These are phyloP conservation scores for Fusarium sp. DNA, from an alignment of 2,329 filamentous ascomycete species.

Conservation along the genomic window DNA sequence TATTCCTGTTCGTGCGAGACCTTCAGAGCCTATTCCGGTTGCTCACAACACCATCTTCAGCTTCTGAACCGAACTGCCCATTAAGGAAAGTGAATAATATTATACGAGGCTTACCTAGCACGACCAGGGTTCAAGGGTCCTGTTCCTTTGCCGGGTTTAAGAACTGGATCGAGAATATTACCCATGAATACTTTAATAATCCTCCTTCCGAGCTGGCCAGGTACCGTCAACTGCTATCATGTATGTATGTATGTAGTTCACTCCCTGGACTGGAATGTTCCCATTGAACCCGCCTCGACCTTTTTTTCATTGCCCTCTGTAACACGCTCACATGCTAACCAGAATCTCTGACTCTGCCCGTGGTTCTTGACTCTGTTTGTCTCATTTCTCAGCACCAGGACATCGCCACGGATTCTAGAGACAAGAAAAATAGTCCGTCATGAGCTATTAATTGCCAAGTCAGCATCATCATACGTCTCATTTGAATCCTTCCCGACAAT, in stretches of 20 bases:
- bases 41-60: background rate
- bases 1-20: too few species aligned
- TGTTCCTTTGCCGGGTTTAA: constrained; percentile 6
- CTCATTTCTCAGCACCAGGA: constrained; percentile 1
- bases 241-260: background rate
- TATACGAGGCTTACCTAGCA: constrained; percentile 6
- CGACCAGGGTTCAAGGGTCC: background rate
- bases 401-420: background rate
- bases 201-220: background rate
- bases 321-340: background rate
- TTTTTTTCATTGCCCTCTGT: background rate
- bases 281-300: background rate
- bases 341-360: background rate
- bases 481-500: constrained; percentile 1
- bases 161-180: constrained; percentile 15
- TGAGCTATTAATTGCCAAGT: constrained; percentile 1
- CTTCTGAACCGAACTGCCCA: constrained; percentile 1
- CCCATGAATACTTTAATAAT: constrained; percentile 24
- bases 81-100: constrained; percentile 9
- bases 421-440: background rate
- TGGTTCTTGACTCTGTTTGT: constrained; percentile 1
- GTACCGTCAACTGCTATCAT: background rate
- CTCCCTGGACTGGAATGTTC: background rate
- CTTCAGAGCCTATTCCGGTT: background rate
- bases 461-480: background rate